phyloP scores from a whole-genome alignment of 805 yeast species.

The Zygotorulaspora florentina region DNA sequence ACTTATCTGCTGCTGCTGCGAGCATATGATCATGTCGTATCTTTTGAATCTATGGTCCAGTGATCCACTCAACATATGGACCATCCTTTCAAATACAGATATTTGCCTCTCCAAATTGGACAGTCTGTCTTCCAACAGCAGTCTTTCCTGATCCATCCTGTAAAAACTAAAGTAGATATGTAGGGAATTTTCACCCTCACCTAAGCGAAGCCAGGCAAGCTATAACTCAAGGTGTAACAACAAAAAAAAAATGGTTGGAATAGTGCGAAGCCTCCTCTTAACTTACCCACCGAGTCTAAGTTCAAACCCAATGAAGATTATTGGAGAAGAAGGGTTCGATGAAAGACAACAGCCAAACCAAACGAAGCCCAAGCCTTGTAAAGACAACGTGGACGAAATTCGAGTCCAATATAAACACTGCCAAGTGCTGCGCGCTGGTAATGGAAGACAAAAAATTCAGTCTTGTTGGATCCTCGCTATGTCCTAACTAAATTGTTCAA shows the following conservation, averaged over 20 bases:
- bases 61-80: conserved; percentile 30
- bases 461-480: not conserved
- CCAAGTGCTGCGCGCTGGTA: too few relatives aligned
- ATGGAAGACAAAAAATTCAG: not conserved
- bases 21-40: conserved; percentile 28
- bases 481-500: not conserved
- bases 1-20: conserved; percentile 33
- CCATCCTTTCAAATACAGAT: conserved; percentile 29
- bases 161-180: not conserved
- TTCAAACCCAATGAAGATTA: too few relatives aligned
- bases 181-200: not conserved
- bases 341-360: too few relatives aligned
- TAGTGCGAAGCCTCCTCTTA: too few relatives aligned
- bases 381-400: too few relatives aligned
- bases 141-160: conserved; percentile 11
- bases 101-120: conserved; percentile 30
- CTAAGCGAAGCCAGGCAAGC: not conserved
- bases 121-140: conserved; percentile 20
- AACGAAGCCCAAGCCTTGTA: too few relatives aligned
- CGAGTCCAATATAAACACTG: too few relatives aligned
- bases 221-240: not conserved
- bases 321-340: too few relatives aligned
- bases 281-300: too few relatives aligned
- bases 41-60: conserved; percentile 33
- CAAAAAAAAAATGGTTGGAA: too few relatives aligned